These are phyloP conservation scores for Pyricularia pennisetigena DNA, from an alignment of 2,329 filamentous ascomycete genomes.

Conservation along the genomic window DNA sequence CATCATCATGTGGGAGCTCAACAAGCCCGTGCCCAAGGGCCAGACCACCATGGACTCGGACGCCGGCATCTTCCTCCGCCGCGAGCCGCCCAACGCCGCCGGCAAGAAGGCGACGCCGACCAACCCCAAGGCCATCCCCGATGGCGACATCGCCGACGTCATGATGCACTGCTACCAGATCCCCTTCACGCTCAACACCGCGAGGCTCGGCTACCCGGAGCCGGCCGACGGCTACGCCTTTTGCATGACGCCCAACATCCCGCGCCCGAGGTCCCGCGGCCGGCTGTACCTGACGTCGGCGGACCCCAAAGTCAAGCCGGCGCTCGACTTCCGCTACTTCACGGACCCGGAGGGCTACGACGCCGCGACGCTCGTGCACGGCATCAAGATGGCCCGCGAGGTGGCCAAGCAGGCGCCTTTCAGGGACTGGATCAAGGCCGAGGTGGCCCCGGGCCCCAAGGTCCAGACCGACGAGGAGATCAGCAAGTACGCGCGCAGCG, in stretches of 20 bases:
- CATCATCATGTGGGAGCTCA: constrained; percentile 65
- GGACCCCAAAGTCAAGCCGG: constrained; percentile 69
- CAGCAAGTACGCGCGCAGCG: constrained; percentile 70
- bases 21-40: constrained; percentile 62
- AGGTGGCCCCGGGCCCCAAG: constrained; percentile 67
- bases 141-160: constrained; percentile 70
- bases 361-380: constrained; percentile 68
- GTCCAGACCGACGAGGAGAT: constrained; percentile 67
- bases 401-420: constrained; percentile 69
- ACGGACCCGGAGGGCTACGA: constrained; percentile 80
- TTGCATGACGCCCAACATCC: constrained; percentile 91
- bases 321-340: constrained; percentile 84
- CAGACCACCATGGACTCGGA: constrained; percentile 90
- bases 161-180: constrained; percentile 99
- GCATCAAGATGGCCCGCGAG: constrained; percentile 67
- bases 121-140: constrained; percentile 39
- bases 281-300: constrained; percentile 67
- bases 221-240: constrained; percentile 59
- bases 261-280: constrained; percentile 68
- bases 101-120: constrained; percentile 39
- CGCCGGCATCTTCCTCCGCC: constrained; percentile 78
- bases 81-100: constrained; percentile 62
- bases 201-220: constrained; percentile 60
- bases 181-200: constrained; percentile 80
- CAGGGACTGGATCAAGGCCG: constrained; percentile 72